These are phyloP conservation scores for Staphylotrichum tortipilum DNA, from an alignment of 495 filamentous ascomycete genomes.

Conservation along the genomic window DNA sequence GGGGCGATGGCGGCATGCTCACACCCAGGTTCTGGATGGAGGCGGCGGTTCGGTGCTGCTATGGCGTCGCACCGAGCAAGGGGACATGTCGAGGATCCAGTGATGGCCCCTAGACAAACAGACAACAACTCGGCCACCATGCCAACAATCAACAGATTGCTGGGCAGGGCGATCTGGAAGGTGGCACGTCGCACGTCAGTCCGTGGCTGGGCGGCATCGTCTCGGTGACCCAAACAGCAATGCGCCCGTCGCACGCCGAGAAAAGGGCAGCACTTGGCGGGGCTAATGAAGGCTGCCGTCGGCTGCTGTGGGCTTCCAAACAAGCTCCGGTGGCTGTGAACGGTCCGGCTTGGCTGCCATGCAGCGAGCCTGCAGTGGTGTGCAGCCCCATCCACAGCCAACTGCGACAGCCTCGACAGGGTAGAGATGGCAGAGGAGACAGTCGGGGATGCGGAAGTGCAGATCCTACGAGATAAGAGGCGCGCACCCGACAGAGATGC, in stretches of 20 bases:
- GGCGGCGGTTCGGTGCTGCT: no score
- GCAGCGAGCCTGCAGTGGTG: no score
- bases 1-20: no score
- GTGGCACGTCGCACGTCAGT: background rate
- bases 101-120: no score
- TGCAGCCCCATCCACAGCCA: no score
- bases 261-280: background rate
- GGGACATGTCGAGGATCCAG: no score
- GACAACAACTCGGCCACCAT: background rate
- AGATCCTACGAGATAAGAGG: background rate
- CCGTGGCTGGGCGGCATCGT: background rate
- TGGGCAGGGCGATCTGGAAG: background rate
- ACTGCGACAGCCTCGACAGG: no score
- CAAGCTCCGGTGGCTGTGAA: background rate
- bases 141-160: background rate
- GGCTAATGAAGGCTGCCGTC: no score
- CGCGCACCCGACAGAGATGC: background rate
- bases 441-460: background rate
- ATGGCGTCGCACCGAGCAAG: no score
- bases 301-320: background rate
- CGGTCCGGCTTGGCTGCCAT: background rate
- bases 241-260: background rate
- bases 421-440: no score
- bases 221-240: constrained; percentile 8
- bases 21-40: no score